These are phyloP conservation scores for Pleurotus djamor DNA, from an alignment of 768 basidiomycete genomes.

Conservation along the genomic window DNA sequence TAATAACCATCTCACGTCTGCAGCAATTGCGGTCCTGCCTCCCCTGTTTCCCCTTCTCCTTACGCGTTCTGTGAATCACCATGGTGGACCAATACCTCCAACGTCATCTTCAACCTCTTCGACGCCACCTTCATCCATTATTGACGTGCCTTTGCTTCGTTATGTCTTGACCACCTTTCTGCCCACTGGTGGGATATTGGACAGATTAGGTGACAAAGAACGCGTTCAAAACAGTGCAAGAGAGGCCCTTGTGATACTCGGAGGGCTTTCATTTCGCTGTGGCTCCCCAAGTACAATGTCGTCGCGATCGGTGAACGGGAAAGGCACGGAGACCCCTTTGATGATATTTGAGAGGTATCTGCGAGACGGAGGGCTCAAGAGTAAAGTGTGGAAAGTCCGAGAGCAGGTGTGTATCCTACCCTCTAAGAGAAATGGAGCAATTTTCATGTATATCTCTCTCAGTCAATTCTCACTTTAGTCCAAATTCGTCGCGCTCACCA, in stretches of 20 bases:
- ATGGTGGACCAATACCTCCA: constrained; percentile 35
- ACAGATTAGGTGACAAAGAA: constrained; percentile 84
- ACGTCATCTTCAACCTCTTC: constrained; percentile 54
- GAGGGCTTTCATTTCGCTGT: constrained; percentile 65
- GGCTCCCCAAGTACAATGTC: constrained; percentile 41
- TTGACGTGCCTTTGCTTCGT: constrained; percentile 62
- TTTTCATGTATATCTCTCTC: constrained; percentile 4
- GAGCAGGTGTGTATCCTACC: constrained; percentile 67
- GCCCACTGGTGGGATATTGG: constrained; percentile 74
- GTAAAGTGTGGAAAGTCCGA: constrained; percentile 83
- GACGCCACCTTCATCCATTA: constrained; percentile 33
- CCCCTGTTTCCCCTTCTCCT: constrained; percentile 65
- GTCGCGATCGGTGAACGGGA: constrained; percentile 47
- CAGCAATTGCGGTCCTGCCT: constrained; percentile 70
- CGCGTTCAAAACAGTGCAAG: constrained; percentile 70
- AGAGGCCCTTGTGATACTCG: constrained; percentile 73
- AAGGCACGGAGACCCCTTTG: constrained; percentile 68
- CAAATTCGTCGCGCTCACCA: constrained; percentile 70
- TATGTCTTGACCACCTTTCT: constrained; percentile 68
- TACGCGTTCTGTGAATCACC: constrained; percentile 29
- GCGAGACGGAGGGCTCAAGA: constrained; percentile 68
- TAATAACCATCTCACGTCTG: constrained; percentile 80
- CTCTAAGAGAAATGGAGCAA: background rate
- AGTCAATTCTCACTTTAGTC: constrained; percentile 69
- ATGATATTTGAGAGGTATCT: constrained; percentile 69